These are phyloP conservation scores for Lichenothelia convexa DNA, from an alignment of 495 filamentous ascomycete species.

Conservation along the genomic window DNA sequence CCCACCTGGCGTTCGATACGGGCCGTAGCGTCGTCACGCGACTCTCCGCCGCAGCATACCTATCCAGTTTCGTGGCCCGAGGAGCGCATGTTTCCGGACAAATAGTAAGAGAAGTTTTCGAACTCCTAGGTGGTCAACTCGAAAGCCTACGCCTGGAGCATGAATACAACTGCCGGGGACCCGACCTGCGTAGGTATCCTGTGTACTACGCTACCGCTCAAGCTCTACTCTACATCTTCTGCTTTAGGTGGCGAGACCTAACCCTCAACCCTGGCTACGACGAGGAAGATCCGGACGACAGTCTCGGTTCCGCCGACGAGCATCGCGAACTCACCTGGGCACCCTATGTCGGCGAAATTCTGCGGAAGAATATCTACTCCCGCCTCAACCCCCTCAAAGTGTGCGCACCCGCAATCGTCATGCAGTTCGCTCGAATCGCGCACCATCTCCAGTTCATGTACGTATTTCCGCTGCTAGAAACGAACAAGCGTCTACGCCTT, in stretches of 20 bases:
- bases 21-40: slow-evolving; percentile 40
- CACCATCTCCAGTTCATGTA: slow-evolving; percentile 72
- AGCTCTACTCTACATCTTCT: slow-evolving; percentile 86
- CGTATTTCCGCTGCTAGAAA: slow-evolving; percentile 70
- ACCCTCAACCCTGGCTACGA: slow-evolving; percentile 35
- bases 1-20: slow-evolving; percentile 46
- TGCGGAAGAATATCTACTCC: slow-evolving; percentile 59
- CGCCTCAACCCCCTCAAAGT: slow-evolving; percentile 90
- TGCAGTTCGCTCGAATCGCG: slow-evolving; percentile 74
- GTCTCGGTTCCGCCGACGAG: slow-evolving; percentile 34
- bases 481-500: slow-evolving; percentile 70
- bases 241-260: slow-evolving; percentile 91
- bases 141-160: slow-evolving; percentile 43
- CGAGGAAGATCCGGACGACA: slow-evolving; percentile 31
- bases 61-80: slow-evolving; percentile 80
- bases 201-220: slow-evolving; percentile 82
- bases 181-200: slow-evolving; percentile 64
- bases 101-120: slow-evolving; percentile 59
- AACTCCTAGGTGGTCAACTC: slow-evolving; percentile 54
- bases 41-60: slow-evolving; percentile 76
- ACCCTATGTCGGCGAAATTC: slow-evolving; percentile 46
- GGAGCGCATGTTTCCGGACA: slow-evolving; percentile 61
- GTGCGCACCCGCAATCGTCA: slow-evolving; percentile 80
- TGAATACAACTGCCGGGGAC: slow-evolving; percentile 52
- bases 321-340: slow-evolving; percentile 56